Conservation (phyloP, 2,329 filamentous ascomycete species). For the Hypoxylon rubiginosum region DNA sequence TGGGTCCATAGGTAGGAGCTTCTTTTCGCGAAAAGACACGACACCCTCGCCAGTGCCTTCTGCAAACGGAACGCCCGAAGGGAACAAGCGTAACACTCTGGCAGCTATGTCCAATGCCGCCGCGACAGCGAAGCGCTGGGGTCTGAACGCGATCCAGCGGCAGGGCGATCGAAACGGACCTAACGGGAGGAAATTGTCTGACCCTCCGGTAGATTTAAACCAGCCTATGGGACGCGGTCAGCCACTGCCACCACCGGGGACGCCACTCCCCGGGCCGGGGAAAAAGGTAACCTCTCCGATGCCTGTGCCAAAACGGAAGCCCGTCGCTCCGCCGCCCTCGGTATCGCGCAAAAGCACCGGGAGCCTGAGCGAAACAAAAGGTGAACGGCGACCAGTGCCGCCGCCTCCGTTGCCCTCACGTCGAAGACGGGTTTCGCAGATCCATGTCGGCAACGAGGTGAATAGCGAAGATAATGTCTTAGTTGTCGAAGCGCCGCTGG, state of each 20-base stretch:
- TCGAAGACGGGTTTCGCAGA: constrained; percentile 50
- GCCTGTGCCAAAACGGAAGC: constrained; percentile 50
- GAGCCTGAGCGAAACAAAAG: constrained; percentile 42
- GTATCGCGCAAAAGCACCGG: constrained; percentile 42
- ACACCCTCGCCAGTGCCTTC: constrained; percentile 36
- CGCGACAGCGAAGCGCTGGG: constrained; percentile 53
- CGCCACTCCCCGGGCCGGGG: constrained; percentile 50
- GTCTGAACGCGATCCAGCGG: constrained; percentile 51
- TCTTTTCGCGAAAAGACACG: constrained; percentile 50
- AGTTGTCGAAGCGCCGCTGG: constrained; percentile 49
- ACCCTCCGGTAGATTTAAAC: constrained; percentile 51
- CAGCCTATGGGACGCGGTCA: constrained; percentile 54
- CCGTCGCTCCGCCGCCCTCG: constrained; percentile 45
- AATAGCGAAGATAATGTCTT: constrained; percentile 50
- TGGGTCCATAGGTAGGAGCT: constrained; percentile 45
- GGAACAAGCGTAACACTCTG: constrained; percentile 49
- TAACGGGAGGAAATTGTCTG: constrained; percentile 50
- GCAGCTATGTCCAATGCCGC: constrained; percentile 52
- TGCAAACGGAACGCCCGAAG: constrained; percentile 41
- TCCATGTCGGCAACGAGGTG: constrained; percentile 46
- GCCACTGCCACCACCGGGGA: constrained; percentile 52
- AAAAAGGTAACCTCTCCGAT: constrained; percentile 46
- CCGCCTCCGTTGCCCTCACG: constrained; percentile 49
- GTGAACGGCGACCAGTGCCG: constrained; percentile 48
- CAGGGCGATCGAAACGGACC: constrained; percentile 46